Evolutionary conservation across 306 rosid species (phyloP).

Genomic region (Canavalia gladiata): DNA sequence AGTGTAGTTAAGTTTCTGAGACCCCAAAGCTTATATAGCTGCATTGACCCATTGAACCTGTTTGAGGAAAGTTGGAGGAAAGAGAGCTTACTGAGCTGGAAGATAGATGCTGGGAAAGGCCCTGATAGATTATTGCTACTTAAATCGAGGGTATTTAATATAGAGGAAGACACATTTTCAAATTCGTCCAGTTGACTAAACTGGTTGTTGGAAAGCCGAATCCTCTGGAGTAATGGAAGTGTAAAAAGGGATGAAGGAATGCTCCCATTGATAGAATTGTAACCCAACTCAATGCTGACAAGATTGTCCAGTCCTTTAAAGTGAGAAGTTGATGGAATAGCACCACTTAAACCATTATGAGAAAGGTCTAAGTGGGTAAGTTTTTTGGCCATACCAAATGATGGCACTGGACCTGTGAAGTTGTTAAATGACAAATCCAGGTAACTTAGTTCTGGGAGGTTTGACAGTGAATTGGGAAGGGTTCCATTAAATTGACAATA

Average conservation of each 20-base stretch:
- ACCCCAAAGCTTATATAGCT: slow-evolving; percentile 15
- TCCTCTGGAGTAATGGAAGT: slow-evolving; percentile 40
- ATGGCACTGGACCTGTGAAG: slow-evolving; percentile 55
- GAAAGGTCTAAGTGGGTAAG: slow-evolving; percentile 55
- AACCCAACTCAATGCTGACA: not conserved
- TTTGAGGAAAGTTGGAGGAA: slow-evolving; percentile 63
- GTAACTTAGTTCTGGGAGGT: slow-evolving; percentile 45
- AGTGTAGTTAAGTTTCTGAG: slow-evolving; percentile 56
- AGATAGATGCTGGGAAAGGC: slow-evolving; percentile 51
- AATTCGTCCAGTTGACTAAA: slow-evolving; percentile 48
- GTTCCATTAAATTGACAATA: slow-evolving; percentile 38
- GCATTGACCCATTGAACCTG: slow-evolving; percentile 55
- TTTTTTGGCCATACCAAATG: slow-evolving; percentile 40
- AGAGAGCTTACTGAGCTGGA: slow-evolving; percentile 46
- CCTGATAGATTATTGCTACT: slow-evolving; percentile 63
- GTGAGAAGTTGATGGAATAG: slow-evolving; percentile 41
- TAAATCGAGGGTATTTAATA: slow-evolving; percentile 59
- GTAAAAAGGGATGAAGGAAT: slow-evolving; percentile 54
- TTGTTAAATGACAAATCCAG: slow-evolving; percentile 51
- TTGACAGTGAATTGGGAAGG: slow-evolving; percentile 53
- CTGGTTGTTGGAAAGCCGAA: slow-evolving; percentile 50
- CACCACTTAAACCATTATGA: slow-evolving; percentile 49
- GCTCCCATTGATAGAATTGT: slow-evolving; percentile 52
- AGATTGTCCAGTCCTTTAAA: slow-evolving; percentile 51
- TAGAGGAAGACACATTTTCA: slow-evolving; percentile 12